Percentiles rank a stretch among this genome's conserved stretches.
These are phyloP conservation scores for Mimosa pudica DNA, from an alignment of 306 rosid species.

Conservation along the genomic window DNA sequence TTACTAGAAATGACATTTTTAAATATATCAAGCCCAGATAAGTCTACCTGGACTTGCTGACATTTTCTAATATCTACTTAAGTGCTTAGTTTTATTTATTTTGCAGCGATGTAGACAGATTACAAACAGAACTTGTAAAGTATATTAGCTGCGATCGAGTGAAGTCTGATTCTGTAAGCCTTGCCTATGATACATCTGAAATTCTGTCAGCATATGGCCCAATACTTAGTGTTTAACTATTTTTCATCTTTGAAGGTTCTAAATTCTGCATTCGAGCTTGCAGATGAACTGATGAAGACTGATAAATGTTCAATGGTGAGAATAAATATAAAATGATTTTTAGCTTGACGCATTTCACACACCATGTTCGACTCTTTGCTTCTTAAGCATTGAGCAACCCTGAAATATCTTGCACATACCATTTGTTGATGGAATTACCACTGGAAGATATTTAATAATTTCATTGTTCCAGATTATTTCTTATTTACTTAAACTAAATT, in stretches of 20 bases:
- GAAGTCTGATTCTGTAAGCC: conserved; percentile 57
- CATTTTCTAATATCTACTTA: conserved; percentile 24
- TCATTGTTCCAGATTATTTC: conserved; percentile 1
- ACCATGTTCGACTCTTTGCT: conserved; percentile 12
- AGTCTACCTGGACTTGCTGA: conserved; percentile 27
- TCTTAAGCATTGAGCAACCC: neutral
- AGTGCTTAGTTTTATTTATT: conserved; percentile 29
- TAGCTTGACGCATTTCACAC: conserved; percentile 9
- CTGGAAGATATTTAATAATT: conserved; percentile 18
- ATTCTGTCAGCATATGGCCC: conserved; percentile 25
- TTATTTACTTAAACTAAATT: conserved; percentile 16
- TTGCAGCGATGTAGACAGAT: conserved; percentile 66
- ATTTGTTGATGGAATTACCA: neutral
- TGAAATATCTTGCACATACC: neutral
- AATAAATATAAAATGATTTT: conserved; percentile 25
- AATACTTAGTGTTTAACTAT: conserved; percentile 32
- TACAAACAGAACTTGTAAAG: conserved; percentile 54
- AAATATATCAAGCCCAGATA: neutral
- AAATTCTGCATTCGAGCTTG: conserved; percentile 51
- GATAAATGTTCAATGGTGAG: conserved; percentile 62
- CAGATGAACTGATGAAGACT: conserved; percentile 44
- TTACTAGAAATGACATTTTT: conserved; percentile 19
- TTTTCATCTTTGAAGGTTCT: conserved; percentile 42
- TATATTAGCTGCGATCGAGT: conserved; percentile 53
- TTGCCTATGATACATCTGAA: conserved; percentile 26